A percentile compares a stretch with the other conserved stretches of the same genome.
Conservation (phyloP, 2,329 filamentous ascomycete species). For the Aspergillus sp. region DNA sequence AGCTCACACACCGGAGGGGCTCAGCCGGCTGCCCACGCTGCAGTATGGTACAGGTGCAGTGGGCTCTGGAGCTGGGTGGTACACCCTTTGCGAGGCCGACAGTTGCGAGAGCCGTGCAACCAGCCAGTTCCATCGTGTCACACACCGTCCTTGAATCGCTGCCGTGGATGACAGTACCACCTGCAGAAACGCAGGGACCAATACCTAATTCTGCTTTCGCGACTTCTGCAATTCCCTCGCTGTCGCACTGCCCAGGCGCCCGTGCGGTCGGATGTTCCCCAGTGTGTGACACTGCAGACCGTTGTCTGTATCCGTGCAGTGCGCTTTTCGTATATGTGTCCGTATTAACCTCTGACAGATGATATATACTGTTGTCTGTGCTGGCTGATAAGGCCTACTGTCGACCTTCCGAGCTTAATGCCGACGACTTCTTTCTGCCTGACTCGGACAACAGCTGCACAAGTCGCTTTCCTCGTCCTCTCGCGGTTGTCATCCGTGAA, state of each 20-base stretch:
- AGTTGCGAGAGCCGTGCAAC: background rate
- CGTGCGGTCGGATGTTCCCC: background rate
- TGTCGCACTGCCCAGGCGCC: background rate
- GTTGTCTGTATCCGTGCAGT: background rate
- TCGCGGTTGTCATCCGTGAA: too few relatives aligned
- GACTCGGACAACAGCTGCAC: too few relatives aligned
- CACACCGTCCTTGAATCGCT: constrained; percentile 4
- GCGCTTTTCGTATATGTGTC: too few relatives aligned
- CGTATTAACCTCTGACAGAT: background rate
- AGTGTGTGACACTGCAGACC: constrained; percentile 1
- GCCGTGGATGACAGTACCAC: constrained; percentile 19
- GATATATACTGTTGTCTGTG: background rate
- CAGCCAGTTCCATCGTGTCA: constrained; percentile 5
- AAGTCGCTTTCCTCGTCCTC: too few relatives aligned
- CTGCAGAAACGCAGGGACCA: constrained; percentile 17
- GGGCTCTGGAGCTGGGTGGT: background rate
- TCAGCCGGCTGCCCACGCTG: too few relatives aligned
- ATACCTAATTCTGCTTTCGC: constrained; percentile 12
- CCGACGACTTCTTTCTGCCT: too few relatives aligned
- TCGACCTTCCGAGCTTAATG: too few relatives aligned
- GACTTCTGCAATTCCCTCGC: background rate
- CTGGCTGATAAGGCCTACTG: too few relatives aligned
- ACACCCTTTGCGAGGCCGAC: background rate
- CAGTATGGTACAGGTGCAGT: background rate
- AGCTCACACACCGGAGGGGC: too few relatives aligned